Conservation (phyloP, 305 asterid genomes). For the Solanum aculeatissimum region DNA sequence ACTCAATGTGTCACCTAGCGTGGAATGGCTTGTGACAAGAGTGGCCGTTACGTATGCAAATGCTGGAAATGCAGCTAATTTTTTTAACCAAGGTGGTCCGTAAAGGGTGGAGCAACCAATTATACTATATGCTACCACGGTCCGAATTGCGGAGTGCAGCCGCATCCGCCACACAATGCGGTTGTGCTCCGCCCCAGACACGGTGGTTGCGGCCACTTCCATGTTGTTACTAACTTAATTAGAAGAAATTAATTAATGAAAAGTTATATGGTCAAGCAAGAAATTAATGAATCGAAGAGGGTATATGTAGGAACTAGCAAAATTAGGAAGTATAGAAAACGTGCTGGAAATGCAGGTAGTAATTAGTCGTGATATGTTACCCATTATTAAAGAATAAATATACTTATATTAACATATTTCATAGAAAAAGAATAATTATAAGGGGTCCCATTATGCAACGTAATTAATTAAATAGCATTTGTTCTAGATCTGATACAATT, state of each 20-base stretch:
- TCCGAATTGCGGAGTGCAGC: conserved; percentile 38
- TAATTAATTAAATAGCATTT: background rate
- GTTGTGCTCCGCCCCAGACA: conserved; percentile 19
- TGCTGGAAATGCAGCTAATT: conserved; percentile 22
- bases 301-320: background rate
- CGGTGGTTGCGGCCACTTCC: background rate
- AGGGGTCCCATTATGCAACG: background rate
- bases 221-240: background rate
- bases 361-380: background rate
- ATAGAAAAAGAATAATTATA: background rate
- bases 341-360: background rate
- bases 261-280: background rate
- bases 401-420: background rate
- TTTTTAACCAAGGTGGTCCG: conserved; percentile 25
- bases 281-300: background rate
- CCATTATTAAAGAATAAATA: background rate
- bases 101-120: conserved; percentile 43
- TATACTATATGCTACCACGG: conserved; percentile 41
- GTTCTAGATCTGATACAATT: background rate
- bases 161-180: conserved; percentile 36
- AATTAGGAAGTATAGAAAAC: background rate
- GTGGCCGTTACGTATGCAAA: conserved; percentile 50
- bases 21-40: conserved; percentile 34
- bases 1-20: conserved; percentile 39
- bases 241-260: background rate